Base-by-base conservation (phyloP, 2,329 filamentous ascomycete species). In the Cercospora brassicicola region DNA sequence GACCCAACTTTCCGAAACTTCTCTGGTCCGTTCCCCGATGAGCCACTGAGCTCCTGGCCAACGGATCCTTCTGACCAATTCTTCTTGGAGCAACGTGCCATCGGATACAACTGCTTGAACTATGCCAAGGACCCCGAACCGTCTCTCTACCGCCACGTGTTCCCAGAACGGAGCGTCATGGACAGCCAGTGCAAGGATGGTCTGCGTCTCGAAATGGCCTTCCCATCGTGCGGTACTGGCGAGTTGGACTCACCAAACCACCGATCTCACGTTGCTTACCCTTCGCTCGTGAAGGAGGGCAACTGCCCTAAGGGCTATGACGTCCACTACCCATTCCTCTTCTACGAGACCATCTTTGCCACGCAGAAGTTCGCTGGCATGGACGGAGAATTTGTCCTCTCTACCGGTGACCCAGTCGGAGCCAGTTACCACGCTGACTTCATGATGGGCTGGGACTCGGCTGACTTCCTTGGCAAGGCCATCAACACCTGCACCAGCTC, bases 41-140 rank as follows among this genome's bases (percentile, higher is more conserved):
- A 87, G 45, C 85, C 87, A 26, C 92, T 93, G 81, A 93, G 91
- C 11, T 71, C 80, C 26, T 97, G 94, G 94, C 77, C 80, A 4
- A 81, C 78, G 1, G 82, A 88, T 4, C 87, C 90, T 68, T 86
- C 87, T 75, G 90, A 89, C 10, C 93, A 96, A 82, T 79, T 81
- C 15, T 87, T 89, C 62, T 86, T 97, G 42, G 82, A 82, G 61
- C 91, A 96, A 83, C 93, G 94, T 69, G 92, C 94, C 9, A 75
- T 97, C 30, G 94, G 95, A 3, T 97, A 97, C 87, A 98, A 98
- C 84, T 98, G 95, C 81, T 82, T 99, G 69, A 90, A 98, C 86
- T 97, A 97, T 78, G 75, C 74, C 33, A 83, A 80, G 26, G 74
- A 79, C 0, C 83, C 91, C 2, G 93, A 97, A 79, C 85, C 86